phyloP scores from a whole-genome alignment of 352 stramenopile species.

The Phytophthora colocasiae region DNA sequence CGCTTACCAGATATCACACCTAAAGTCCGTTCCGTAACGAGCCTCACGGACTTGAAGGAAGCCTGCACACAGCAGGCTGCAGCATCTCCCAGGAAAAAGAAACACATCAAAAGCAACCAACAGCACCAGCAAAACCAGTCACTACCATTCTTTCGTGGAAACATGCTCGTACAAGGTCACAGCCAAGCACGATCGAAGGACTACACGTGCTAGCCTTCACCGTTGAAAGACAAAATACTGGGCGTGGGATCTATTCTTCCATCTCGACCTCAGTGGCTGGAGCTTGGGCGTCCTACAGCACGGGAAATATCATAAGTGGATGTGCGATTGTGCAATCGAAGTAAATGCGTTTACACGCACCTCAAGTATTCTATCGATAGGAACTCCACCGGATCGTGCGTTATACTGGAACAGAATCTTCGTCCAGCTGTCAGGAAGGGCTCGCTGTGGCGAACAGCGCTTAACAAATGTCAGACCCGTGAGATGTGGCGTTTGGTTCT shows the following conservation, averaged over 20 bases:
- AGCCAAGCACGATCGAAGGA: slow-evolving; percentile 54
- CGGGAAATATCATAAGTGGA: slow-evolving; percentile 4
- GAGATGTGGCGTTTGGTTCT: slow-evolving; percentile 55
- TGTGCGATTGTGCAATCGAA: background rate
- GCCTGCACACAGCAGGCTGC: slow-evolving; percentile 26
- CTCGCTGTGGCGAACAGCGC: slow-evolving; percentile 82
- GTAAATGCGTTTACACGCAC: slow-evolving; percentile 33
- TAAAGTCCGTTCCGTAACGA: slow-evolving; percentile 12
- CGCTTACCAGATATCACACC: slow-evolving; percentile 32
- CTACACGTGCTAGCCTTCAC: slow-evolving; percentile 42
- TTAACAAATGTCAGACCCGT: slow-evolving; percentile 69
- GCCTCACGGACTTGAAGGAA: slow-evolving; percentile 41
- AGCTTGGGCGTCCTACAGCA: slow-evolving; percentile 36
- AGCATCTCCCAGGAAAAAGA: slow-evolving; percentile 16
- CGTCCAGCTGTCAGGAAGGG: slow-evolving; percentile 89
- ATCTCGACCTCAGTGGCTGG: slow-evolving; percentile 43
- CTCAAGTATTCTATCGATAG: slow-evolving; percentile 71
- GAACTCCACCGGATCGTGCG: slow-evolving; percentile 64
- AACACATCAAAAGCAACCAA: slow-evolving; percentile 31
- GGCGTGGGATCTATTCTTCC: slow-evolving; percentile 31
- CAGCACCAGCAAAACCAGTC: slow-evolving; percentile 40
- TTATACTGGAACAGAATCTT: slow-evolving; percentile 89
- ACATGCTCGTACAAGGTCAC: slow-evolving; percentile 66
- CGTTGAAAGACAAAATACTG: slow-evolving; percentile 39
- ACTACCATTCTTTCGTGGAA: slow-evolving; percentile 77